phyloP scores from a whole-genome alignment of 228 moss, liverwort and hornwort genomes.

The Sphagnum magellanicum region DNA sequence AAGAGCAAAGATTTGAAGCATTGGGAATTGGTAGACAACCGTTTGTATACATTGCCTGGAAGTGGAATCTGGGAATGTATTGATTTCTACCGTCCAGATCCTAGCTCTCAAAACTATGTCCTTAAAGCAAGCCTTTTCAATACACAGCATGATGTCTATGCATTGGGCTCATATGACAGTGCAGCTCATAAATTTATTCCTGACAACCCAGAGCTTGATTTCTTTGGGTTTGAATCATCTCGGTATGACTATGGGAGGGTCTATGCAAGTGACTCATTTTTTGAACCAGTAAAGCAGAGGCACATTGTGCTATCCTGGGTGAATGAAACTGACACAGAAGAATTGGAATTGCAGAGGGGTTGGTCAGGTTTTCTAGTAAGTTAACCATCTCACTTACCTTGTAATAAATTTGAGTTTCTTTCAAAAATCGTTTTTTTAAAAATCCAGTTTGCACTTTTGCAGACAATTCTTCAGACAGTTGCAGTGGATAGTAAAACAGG shows the following conservation, averaged over 20 bases:
- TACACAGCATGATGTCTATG: conserved; percentile 49
- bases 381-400: too few species aligned
- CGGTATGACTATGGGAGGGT: conserved; percentile 57
- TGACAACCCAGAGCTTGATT: conserved; percentile 26
- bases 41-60: conserved; percentile 28
- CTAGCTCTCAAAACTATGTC: conserved; percentile 25
- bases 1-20: conserved; percentile 47
- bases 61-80: conserved; percentile 96
- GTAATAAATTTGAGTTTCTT: background rate
- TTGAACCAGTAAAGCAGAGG: conserved; percentile 36
- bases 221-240: conserved; percentile 26
- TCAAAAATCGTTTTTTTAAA: background rate
- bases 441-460: background rate
- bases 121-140: conserved; percentile 71
- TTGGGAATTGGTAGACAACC: conserved; percentile 43
- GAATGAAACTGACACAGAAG: conserved; percentile 66
- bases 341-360: background rate
- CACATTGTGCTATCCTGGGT: conserved; percentile 78
- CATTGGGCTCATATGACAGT: conserved; percentile 59
- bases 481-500: conserved; percentile 18
- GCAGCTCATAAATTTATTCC: conserved; percentile 25
- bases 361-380: conserved; percentile 40
- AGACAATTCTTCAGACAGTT: conserved; percentile 38
- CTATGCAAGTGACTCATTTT: conserved; percentile 81
- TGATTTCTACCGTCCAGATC: conserved; percentile 61